Conservation (phyloP, 805 yeast genomes). For the Wickerhamomyces subpelliculosus region DNA sequence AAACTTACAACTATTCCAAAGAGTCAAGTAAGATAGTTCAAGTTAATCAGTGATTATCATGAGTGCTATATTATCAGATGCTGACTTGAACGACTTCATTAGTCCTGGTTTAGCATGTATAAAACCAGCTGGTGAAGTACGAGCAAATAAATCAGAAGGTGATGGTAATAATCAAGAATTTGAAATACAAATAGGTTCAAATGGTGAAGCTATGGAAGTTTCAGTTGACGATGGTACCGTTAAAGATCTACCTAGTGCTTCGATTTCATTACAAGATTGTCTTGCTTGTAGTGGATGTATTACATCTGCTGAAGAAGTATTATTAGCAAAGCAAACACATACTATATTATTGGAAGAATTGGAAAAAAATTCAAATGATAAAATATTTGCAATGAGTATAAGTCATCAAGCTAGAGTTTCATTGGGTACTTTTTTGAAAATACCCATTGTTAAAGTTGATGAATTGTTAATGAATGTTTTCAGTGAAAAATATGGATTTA, state of each 20-base stretch:
- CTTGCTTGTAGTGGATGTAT: slow-evolving; percentile 96
- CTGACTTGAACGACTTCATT: slow-evolving; percentile 90
- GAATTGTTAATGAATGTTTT: slow-evolving; percentile 52
- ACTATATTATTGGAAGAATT: slow-evolving; percentile 63
- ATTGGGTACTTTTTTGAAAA: slow-evolving; percentile 57
- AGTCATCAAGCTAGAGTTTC: slow-evolving; percentile 86
- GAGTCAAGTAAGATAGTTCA: background rate
- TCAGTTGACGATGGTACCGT: slow-evolving; percentile 47
- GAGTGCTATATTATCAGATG: slow-evolving; percentile 86
- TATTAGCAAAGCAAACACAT: slow-evolving; percentile 87
- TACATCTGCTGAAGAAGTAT: slow-evolving; percentile 93
- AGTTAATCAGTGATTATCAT: slow-evolving; percentile 19
- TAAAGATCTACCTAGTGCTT: slow-evolving; percentile 59
- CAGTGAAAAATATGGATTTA: slow-evolving; percentile 55
- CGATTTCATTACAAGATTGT: slow-evolving; percentile 86
- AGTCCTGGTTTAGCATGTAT: slow-evolving; percentile 93
- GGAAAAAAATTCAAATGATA: slow-evolving; percentile 25
- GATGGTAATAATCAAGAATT: slow-evolving; percentile 19
- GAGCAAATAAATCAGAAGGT: slow-evolving; percentile 17
- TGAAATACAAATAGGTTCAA: slow-evolving; percentile 52
- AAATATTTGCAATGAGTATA: slow-evolving; percentile 63
- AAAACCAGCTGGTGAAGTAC: slow-evolving; percentile 61
- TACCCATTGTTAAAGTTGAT: slow-evolving; percentile 54
- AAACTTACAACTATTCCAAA: background rate
- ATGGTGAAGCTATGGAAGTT: slow-evolving; percentile 64